Evolutionary conservation across 2,329 filamentous ascomycete species (phyloP), one percentile per base, ranked within the genome.

Genomic region (Alternaria ventricosa): DNA sequence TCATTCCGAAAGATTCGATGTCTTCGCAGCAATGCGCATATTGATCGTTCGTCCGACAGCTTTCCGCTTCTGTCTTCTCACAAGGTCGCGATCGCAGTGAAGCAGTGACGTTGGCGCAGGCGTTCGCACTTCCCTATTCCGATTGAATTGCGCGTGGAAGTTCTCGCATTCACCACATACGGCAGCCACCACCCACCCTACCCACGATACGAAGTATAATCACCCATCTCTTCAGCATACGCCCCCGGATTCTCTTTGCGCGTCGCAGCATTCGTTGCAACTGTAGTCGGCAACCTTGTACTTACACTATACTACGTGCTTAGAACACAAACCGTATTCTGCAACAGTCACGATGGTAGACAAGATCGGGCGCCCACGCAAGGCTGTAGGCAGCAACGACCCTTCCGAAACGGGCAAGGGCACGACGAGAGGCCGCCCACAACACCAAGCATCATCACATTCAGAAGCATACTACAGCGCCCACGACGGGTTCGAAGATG

Each of bases 331-430:
- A 15, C 6, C 4, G 30, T 36, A 36, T 30, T 6, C 28, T 2
- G 5, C 12, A 46, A 12, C 18, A 18, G 4, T 6, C 23, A 20
- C 1, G n/a, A 58, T 63, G 64, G 23, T 12, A 0, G 25, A 36
- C 12, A 22, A 10, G n/a, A 43, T 4, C 12, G 36, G n/a, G 22
- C 27, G 30, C 2, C 12, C 43, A 15, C 57, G 46, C 61, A 57
- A 60, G 33, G 51, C 55, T 60, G 58, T 22, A 66, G 58, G 64
- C 61, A 62, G 61, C 61, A 64, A 41, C 57, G 15, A 54, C 55
- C 11, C 46, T 12, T 11, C 5, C 10, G 20, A 18, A 10, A 12
- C 4, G 23, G 36, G 27, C 12, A 27, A 18, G 11, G 27, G 41
- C 47, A 15, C 11, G 13, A 28, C 47, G 6, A 22, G 18, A 36